Evolutionary conservation across 805 yeast species (phyloP).

Genomic region (Myxozyma kluyveri): DNA sequence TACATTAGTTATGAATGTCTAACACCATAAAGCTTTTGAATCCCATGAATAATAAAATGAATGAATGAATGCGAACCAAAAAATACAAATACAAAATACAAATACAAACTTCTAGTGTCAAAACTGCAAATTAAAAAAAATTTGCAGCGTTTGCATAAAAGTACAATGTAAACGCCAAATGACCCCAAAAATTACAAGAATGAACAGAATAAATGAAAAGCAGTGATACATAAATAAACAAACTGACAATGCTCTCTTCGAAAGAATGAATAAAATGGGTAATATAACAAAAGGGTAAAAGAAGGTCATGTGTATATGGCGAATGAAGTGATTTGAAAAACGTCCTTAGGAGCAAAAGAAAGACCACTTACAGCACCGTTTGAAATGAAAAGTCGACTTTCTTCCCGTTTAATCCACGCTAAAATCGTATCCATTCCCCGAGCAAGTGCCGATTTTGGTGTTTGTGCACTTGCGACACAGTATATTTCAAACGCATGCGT

Average conservation of each 20-base stretch:
- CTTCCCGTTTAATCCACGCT: slow-evolving; percentile 72
- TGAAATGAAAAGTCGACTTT: slow-evolving; percentile 46
- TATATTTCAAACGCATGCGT: slow-evolving; percentile 63
- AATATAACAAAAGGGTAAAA: neutral
- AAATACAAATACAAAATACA: neutral
- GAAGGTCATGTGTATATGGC: slow-evolving; percentile 16
- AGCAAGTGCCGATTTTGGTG: slow-evolving; percentile 56
- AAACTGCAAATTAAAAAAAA: neutral
- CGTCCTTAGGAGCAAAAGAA: slow-evolving; percentile 20
- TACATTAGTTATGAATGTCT: neutral
- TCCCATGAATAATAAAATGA: neutral
- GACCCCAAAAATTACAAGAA: too few relatives aligned
- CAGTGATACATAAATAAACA: too few relatives aligned
- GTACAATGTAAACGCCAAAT: too few relatives aligned
- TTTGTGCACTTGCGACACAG: slow-evolving; percentile 56
- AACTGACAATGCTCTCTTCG: too few relatives aligned
- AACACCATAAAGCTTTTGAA: neutral
- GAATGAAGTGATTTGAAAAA: slow-evolving; percentile 15
- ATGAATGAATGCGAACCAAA: too few relatives aligned
- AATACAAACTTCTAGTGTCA: neutral
- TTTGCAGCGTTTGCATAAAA: too few relatives aligned
- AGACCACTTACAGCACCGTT: slow-evolving; percentile 33
- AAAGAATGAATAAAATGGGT: too few relatives aligned
- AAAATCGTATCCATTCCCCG: slow-evolving; percentile 62
- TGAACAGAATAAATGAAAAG: too few relatives aligned